Evolutionary conservation across 2,329 filamentous ascomycete genomes (phyloP), one percentile per base, ranked within the genome.

Genomic region (Scytalidium sp.): DNA sequence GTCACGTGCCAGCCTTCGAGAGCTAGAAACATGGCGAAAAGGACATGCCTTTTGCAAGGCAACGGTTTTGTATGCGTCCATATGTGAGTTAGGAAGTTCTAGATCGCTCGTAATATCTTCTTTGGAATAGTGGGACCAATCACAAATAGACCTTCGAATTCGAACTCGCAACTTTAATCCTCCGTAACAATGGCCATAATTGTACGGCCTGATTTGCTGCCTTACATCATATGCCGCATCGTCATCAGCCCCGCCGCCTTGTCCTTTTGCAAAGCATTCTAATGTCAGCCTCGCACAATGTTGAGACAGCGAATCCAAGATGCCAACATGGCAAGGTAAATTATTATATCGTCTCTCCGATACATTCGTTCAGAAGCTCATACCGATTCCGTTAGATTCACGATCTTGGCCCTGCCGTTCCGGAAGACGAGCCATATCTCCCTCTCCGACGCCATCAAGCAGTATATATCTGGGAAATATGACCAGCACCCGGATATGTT

Each of bases 401-500:
- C 32, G 6, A 65, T 66, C 42, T 60, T 67, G 51, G 66, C 58
- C 47, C 47, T 67, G 27, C 92, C 93, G 8, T 97, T 97, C 71
- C 90, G 93, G 61, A 88, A 86, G 65, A 93, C 91, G 46, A 84
- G 88, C 56, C 79, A 86, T 50, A 77, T 96, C 39, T 87, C 87
- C 51, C 80, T 97, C 54, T 87, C 89, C 49, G 78, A 83, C 53
- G 88, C 91, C 45, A 91, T 99, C 67, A 90, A 89, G 57, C 86
- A 94, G 67, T 97, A 99, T 74, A 97, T 99, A 64, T 96, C 91
- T 54, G 87, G 84, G 69, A 97, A 97, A 78, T 97, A 97, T 85
- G 93, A 97, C 70, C 94, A 99, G 68, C 93, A 96, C 66, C 93
- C 94, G 27, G 91, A 97, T 69, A 96, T 96, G 87, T 99, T 99